phyloP scores from a whole-genome alignment of 176 grass and related monocot species.

The Cenchrus fungigraminus region DNA sequence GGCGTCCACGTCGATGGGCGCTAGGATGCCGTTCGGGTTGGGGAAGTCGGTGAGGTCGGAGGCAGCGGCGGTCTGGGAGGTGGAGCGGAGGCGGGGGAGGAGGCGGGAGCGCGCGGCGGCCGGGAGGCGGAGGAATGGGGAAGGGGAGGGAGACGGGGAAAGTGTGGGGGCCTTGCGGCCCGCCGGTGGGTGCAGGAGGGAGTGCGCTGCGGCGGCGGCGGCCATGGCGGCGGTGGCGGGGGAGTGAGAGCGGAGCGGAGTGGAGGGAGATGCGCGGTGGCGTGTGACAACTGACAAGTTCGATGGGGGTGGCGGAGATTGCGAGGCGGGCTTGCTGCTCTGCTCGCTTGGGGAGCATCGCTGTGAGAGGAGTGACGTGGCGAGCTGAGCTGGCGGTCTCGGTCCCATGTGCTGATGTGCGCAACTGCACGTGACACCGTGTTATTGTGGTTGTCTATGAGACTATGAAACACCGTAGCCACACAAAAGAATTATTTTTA shows the following conservation, averaged over 20 bases:
- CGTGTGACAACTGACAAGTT: background rate
- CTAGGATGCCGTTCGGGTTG: slow-evolving; percentile 46
- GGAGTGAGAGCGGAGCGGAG: background rate
- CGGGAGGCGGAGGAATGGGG: slow-evolving; percentile 33
- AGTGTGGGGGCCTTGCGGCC: background rate
- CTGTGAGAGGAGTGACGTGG: background rate
- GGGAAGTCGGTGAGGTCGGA: slow-evolving; percentile 46
- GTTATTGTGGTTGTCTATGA: background rate
- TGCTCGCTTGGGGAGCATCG: background rate
- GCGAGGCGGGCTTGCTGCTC: slow-evolving; percentile 8
- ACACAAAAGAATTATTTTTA: too few relatives aligned
- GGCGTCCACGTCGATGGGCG: slow-evolving; percentile 57
- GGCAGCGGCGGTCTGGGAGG: background rate
- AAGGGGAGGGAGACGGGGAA: background rate
- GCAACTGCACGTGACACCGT: background rate
- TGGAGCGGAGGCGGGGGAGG: slow-evolving; percentile 11
- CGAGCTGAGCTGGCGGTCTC: background rate
- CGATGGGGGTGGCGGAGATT: slow-evolving; percentile 44
- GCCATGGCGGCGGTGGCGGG: slow-evolving; percentile 29
- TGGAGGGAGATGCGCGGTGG: background rate
- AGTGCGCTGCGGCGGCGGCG: slow-evolving; percentile 32
- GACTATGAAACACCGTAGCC: too few relatives aligned
- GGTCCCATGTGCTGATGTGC: background rate
- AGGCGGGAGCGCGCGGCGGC: background rate
- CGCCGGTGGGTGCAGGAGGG: slow-evolving; percentile 26